Evolutionary conservation across 1,284 basidiomycete species (phyloP).

Genomic region (Malassezia obtusa): DNA sequence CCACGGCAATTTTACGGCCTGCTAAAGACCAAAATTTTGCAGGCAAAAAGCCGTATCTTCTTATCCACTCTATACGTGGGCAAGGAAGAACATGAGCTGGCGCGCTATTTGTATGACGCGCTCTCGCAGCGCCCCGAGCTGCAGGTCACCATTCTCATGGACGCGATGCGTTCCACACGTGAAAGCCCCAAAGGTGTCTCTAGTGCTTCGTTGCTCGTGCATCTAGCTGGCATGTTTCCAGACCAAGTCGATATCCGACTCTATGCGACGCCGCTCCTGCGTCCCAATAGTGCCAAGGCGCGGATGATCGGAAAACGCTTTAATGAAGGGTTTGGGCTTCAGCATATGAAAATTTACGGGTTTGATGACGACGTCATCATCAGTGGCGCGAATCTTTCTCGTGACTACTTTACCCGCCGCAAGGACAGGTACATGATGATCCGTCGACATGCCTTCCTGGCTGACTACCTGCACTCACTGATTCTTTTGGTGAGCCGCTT

Average conservation of each 20-base stretch:
- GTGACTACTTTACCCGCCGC: slow-evolving; percentile 86
- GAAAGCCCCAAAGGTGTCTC: slow-evolving; percentile 57
- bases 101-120: slow-evolving; percentile 20
- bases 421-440: slow-evolving; percentile 89
- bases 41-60: slow-evolving; percentile 30
- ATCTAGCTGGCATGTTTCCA: slow-evolving; percentile 53
- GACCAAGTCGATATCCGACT: slow-evolving; percentile 64
- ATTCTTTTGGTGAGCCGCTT: slow-evolving; percentile 62
- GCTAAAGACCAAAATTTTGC: slow-evolving; percentile 13
- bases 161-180: slow-evolving; percentile 82
- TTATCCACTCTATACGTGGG: slow-evolving; percentile 38
- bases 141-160: slow-evolving; percentile 66
- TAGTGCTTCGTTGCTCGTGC: slow-evolving; percentile 42
- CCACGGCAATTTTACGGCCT: slow-evolving; percentile 18
- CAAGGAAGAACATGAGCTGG: slow-evolving; percentile 33
- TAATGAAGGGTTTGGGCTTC: slow-evolving; percentile 96
- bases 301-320: slow-evolving; percentile 76
- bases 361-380: slow-evolving; percentile 84
- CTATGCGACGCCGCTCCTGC: slow-evolving; percentile 69
- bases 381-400: slow-evolving; percentile 87
- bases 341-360: slow-evolving; percentile 95
- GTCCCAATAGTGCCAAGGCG: slow-evolving; percentile 50
- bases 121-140: slow-evolving; percentile 55
- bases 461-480: slow-evolving; percentile 74
- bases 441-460: slow-evolving; percentile 56